A percentile compares a stretch with the other conserved stretches of the same genome.
phyloP scores from a whole-genome alignment of 2,329 filamentous ascomycete genomes.

The Colletotrichum sp. region DNA sequence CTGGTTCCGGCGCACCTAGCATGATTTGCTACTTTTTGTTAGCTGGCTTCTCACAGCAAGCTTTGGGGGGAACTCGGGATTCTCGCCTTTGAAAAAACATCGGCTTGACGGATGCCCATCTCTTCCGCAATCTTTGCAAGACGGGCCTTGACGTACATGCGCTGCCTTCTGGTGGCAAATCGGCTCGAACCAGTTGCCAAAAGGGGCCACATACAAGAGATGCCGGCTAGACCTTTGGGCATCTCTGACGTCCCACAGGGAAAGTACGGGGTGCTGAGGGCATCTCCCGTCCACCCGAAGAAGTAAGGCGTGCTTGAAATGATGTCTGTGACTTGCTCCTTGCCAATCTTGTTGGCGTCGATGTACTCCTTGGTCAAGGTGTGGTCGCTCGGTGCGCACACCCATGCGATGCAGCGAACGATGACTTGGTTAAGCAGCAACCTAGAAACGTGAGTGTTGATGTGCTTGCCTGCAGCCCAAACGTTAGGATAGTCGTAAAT shows the following conservation, averaged over 20 bases:
- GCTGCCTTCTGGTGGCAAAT: slow-evolving; percentile 22
- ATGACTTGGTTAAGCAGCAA: slow-evolving; percentile 25
- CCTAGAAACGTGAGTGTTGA: slow-evolving; percentile 25
- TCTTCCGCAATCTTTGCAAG: slow-evolving; percentile 22
- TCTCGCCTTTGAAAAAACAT: slow-evolving; percentile 24
- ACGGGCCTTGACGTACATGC: slow-evolving; percentile 22
- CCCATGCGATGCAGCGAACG: slow-evolving; percentile 25
- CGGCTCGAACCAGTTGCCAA: slow-evolving; percentile 24
- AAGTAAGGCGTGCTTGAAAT: slow-evolving; percentile 26
- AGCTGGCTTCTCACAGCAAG: background rate
- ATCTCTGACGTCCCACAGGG: slow-evolving; percentile 26
- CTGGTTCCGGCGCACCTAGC: background rate
- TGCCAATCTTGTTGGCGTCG: slow-evolving; percentile 21
- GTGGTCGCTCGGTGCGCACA: slow-evolving; percentile 24
- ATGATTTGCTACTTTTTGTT: slow-evolving; percentile 3
- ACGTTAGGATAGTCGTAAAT: slow-evolving; percentile 25
- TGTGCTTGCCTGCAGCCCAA: slow-evolving; percentile 27
- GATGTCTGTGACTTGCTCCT: slow-evolving; percentile 23
- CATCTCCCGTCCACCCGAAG: slow-evolving; percentile 25
- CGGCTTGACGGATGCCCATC: slow-evolving; percentile 27
- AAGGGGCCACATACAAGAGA: slow-evolving; percentile 26
- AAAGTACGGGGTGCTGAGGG: slow-evolving; percentile 24
- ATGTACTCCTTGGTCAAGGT: slow-evolving; percentile 24
- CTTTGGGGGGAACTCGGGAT: background rate
- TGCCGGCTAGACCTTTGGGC: slow-evolving; percentile 25